phyloP scores from a whole-genome alignment of 495 filamentous ascomycete genomes.

The Chaetomium cochliodes region DNA sequence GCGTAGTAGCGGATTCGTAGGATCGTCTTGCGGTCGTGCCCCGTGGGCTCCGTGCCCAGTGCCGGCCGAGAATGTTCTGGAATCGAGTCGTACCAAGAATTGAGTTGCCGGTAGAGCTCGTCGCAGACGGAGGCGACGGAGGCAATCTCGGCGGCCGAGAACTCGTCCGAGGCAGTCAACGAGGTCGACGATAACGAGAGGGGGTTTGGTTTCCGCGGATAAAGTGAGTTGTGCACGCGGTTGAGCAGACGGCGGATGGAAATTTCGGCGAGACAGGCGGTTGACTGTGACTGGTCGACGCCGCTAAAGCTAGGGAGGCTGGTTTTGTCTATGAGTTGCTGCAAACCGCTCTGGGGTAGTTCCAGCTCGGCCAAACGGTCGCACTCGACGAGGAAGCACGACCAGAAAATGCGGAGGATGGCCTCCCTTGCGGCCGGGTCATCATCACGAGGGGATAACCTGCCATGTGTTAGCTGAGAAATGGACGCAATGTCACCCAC shows the following conservation, averaged over 20 bases:
- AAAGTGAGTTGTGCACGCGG: conserved; percentile 7
- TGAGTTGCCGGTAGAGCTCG: conserved; percentile 13
- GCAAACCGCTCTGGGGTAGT: conserved; percentile 9
- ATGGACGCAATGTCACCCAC: background rate
- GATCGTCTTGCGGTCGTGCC: conserved; percentile 6
- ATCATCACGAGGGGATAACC: conserved; percentile 6
- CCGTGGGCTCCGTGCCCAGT: conserved; percentile 2
- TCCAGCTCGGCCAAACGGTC: conserved; percentile 12
- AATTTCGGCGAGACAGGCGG: conserved; percentile 5
- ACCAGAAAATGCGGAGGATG: conserved; percentile 15
- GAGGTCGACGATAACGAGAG: conserved; percentile 9
- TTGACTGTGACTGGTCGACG: conserved; percentile 7
- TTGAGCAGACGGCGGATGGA: conserved; percentile 12
- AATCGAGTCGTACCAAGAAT: conserved; percentile 15
- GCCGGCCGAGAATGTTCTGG: conserved; percentile 8
- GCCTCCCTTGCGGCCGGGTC: background rate
- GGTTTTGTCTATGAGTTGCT: conserved; percentile 13
- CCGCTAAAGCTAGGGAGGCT: conserved; percentile 4
- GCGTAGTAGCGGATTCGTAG: conserved; percentile 15
- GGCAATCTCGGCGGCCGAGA: conserved; percentile 2
- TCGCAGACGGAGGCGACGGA: conserved; percentile 8
- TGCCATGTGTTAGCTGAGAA: background rate
- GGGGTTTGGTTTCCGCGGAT: background rate
- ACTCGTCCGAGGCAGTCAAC: conserved; percentile 1
- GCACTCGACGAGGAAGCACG: conserved; percentile 15